phyloP scores from a whole-genome alignment of 768 basidiomycete species.

The Tricholomella constricta region DNA sequence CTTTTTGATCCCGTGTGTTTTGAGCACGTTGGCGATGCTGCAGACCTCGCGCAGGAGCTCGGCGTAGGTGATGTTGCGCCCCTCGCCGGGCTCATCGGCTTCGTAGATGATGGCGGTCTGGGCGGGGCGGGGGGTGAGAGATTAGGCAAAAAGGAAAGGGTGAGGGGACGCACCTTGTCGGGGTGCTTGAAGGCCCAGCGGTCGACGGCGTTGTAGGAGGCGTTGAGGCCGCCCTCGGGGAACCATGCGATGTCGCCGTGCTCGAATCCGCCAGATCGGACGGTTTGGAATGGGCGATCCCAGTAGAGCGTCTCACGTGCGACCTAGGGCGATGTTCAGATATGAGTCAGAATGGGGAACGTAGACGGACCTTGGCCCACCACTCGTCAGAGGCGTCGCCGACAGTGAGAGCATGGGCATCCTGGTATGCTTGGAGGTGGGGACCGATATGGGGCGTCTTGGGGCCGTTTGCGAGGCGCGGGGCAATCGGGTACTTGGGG shows the following conservation, averaged over 20 bases:
- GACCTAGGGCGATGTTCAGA: conserved; percentile 35
- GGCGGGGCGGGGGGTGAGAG: background rate
- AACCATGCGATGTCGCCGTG: conserved; percentile 94
- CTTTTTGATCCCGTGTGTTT: conserved; percentile 86
- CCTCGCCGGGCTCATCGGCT: conserved; percentile 89
- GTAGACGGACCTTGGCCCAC: conserved; percentile 79
- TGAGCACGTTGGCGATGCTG: conserved; percentile 89
- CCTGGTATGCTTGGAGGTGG: conserved; percentile 70
- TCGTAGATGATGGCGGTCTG: conserved; percentile 98
- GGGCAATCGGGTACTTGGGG: conserved; percentile 70
- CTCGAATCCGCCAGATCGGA: conserved; percentile 79
- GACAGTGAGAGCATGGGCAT: conserved; percentile 67
- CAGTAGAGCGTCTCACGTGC: conserved; percentile 81
- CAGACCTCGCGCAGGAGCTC: conserved; percentile 91
- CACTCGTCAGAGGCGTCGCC: conserved; percentile 80
- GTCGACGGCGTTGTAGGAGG: conserved; percentile 97
- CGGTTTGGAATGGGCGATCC: conserved; percentile 88
- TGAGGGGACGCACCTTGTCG: conserved; percentile 54
- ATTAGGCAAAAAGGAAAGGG: background rate
- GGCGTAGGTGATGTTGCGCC: conserved; percentile 73
- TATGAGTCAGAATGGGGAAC: background rate
- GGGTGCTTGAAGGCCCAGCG: conserved; percentile 93
- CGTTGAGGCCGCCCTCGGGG: conserved; percentile 91
- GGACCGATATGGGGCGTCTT: conserved; percentile 83
- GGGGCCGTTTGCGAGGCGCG: conserved; percentile 61